Conservation (phyloP, 768 basidiomycete species). For the Phallus indusiatus region DNA sequence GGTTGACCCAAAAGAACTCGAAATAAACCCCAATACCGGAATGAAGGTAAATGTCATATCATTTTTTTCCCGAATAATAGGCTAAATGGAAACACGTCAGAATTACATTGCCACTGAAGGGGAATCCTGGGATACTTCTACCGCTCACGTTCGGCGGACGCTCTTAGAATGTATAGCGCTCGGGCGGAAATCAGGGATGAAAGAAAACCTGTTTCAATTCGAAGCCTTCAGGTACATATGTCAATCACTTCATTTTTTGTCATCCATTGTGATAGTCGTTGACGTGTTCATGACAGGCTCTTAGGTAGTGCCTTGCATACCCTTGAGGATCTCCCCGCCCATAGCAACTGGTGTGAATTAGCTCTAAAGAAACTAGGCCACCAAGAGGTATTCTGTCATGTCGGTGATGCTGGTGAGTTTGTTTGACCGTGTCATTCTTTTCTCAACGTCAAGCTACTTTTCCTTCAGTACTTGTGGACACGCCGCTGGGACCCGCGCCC, state of each 20-base stretch:
- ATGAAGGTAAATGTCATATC: constrained; percentile 49
- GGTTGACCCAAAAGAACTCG: constrained; percentile 59
- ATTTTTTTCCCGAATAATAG: neutral
- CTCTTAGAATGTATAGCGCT: constrained; percentile 57
- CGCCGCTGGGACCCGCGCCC: constrained; percentile 40
- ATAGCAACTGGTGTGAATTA: constrained; percentile 75
- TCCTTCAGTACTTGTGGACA: constrained; percentile 28
- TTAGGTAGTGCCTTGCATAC: constrained; percentile 62
- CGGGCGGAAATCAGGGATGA: constrained; percentile 48
- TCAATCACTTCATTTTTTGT: constrained; percentile 9
- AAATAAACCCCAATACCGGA: constrained; percentile 65
- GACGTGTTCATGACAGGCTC: constrained; percentile 32
- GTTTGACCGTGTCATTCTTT: neutral
- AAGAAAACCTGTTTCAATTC: constrained; percentile 46
- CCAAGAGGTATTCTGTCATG: constrained; percentile 66
- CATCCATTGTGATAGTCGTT: neutral
- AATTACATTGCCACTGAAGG: constrained; percentile 72
- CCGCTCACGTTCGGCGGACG: constrained; percentile 53
- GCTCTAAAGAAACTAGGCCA: constrained; percentile 62
- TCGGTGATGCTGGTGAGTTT: constrained; percentile 47
- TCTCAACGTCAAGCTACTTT: constrained; percentile 1
- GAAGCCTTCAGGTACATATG: constrained; percentile 34
- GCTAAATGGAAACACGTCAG: constrained; percentile 23
- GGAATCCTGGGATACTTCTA: constrained; percentile 66
- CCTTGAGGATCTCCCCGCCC: constrained; percentile 67